Conservation (phyloP, 2,329 filamentous ascomycete species). For the Aureobasidium zeae region DNA sequence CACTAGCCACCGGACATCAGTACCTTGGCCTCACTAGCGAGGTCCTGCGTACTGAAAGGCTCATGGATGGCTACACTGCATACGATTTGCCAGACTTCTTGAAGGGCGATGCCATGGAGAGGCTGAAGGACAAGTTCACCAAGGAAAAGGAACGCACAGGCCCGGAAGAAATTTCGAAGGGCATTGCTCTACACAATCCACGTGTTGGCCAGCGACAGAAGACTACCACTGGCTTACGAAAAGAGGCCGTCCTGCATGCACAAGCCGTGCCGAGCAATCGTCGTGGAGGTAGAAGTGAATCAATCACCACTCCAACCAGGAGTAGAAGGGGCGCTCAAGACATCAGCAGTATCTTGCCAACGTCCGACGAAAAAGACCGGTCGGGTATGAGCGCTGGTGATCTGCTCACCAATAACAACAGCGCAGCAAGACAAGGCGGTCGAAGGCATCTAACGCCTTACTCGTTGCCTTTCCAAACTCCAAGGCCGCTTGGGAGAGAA, state of each 20-base stretch:
- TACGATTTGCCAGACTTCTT: constrained; percentile 88
- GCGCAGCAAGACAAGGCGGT: constrained; percentile 50
- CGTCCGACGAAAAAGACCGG: constrained; percentile 20
- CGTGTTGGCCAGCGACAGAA: constrained; percentile 55
- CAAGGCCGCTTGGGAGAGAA: constrained; percentile 30
- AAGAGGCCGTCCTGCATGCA: constrained; percentile 68
- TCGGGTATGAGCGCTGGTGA: constrained; percentile 51
- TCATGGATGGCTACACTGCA: constrained; percentile 86
- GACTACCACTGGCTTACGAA: constrained; percentile 65
- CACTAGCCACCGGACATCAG: constrained; percentile 84
- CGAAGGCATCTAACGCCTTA: constrained; percentile 39
- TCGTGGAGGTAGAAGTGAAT: constrained; percentile 6
- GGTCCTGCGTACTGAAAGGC: constrained; percentile 82
- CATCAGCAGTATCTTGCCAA: neutral
- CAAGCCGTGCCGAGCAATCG: constrained; percentile 33
- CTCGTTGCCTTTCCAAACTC: constrained; percentile 39
- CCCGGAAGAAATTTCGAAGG: constrained; percentile 74
- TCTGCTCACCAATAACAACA: constrained; percentile 66
- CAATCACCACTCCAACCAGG: constrained; percentile 4
- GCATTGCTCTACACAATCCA: constrained; percentile 87
- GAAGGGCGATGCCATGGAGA: constrained; percentile 68
- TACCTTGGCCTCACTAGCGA: constrained; percentile 89
- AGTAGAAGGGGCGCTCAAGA: neutral
- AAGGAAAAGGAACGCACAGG: constrained; percentile 70
- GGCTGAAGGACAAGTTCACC: constrained; percentile 83